Evolutionary conservation across 768 basidiomycete genomes (phyloP).

Genomic region (Termitomyces sp.): DNA sequence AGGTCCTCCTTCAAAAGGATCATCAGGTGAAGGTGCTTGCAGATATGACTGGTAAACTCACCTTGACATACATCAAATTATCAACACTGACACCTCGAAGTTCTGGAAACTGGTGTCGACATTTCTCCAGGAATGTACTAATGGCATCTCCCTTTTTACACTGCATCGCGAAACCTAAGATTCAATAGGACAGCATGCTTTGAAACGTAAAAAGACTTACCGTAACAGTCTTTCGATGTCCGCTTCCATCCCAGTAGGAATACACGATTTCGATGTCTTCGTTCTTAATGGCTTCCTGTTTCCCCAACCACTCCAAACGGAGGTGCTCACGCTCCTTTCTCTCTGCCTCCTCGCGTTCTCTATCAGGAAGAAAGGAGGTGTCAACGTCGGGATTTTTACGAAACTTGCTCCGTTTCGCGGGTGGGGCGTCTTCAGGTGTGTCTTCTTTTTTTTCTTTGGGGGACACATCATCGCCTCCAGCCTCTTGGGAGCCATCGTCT

Average conservation of each 20-base stretch:
- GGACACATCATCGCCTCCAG: constrained; percentile 24
- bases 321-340: constrained; percentile 85
- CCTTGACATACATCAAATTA: constrained; percentile 99
- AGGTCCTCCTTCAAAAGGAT: constrained; percentile 76
- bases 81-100: constrained; percentile 87
- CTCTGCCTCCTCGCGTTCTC: constrained; percentile 95
- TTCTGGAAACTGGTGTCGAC: constrained; percentile 90
- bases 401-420: constrained; percentile 70
- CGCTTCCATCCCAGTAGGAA: constrained; percentile 98
- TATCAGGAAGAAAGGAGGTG: constrained; percentile 96
- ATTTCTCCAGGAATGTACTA: constrained; percentile 85
- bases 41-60: constrained; percentile 23
- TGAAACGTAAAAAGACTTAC: constrained; percentile 41
- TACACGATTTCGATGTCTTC: constrained; percentile 90
- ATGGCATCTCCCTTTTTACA: constrained; percentile 97
- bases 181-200: background rate
- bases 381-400: constrained; percentile 96
- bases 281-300: constrained; percentile 55
- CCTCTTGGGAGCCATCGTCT: constrained; percentile 31
- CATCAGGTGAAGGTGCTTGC: background rate
- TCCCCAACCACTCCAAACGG: constrained; percentile 85
- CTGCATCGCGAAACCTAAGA: constrained; percentile 36
- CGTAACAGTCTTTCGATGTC: constrained; percentile 87
- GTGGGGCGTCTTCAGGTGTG: constrained; percentile 41
- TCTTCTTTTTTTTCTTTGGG: constrained; percentile 36